Percentiles rank a stretch among this genome's conserved stretches.
These are phyloP conservation scores for Furcasterigmium furcatum DNA, from an alignment of 2,329 filamentous ascomycete species.

Conservation along the genomic window DNA sequence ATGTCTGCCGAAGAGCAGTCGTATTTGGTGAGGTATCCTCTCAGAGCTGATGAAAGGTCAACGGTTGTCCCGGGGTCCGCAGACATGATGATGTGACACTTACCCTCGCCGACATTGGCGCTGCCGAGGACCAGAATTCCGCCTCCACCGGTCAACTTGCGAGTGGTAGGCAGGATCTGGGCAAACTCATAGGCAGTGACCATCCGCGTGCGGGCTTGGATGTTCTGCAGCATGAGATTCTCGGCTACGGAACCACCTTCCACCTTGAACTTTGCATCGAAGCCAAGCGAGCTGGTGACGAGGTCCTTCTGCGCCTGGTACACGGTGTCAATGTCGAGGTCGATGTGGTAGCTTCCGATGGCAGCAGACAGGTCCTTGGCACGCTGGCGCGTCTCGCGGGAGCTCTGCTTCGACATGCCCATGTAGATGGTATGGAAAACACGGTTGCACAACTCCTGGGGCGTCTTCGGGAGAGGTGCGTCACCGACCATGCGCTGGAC, in stretches of 20 bases:
- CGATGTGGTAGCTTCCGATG: slow-evolving; percentile 70
- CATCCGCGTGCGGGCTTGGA: slow-evolving; percentile 47
- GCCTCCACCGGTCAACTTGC: slow-evolving; percentile 51
- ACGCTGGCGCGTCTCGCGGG: slow-evolving; percentile 62
- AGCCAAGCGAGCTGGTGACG: slow-evolving; percentile 54
- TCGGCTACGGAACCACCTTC: slow-evolving; percentile 60
- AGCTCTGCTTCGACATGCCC: slow-evolving; percentile 67
- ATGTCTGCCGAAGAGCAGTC: slow-evolving; percentile 45
- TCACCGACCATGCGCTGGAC: slow-evolving; percentile 31
- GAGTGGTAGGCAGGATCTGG: slow-evolving; percentile 57
- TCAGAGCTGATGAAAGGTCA: slow-evolving; percentile 23
- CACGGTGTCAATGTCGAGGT: slow-evolving; percentile 70
- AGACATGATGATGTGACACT: background rate
- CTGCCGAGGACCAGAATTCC: slow-evolving; percentile 65
- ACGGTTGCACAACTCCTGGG: slow-evolving; percentile 52
- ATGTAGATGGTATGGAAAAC: slow-evolving; percentile 57
- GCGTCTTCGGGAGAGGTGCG: slow-evolving; percentile 40
- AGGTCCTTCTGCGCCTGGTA: slow-evolving; percentile 59
- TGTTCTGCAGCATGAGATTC: slow-evolving; percentile 65
- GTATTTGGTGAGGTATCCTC: slow-evolving; percentile 65
- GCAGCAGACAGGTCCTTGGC: slow-evolving; percentile 56
- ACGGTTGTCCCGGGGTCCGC: slow-evolving; percentile 6
- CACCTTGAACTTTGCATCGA: slow-evolving; percentile 53
- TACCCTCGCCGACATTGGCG: slow-evolving; percentile 56
- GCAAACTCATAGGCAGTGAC: slow-evolving; percentile 52